phyloP scores from a whole-genome alignment of 1,284 basidiomycete species.

The Laetiporus sulphureus region DNA sequence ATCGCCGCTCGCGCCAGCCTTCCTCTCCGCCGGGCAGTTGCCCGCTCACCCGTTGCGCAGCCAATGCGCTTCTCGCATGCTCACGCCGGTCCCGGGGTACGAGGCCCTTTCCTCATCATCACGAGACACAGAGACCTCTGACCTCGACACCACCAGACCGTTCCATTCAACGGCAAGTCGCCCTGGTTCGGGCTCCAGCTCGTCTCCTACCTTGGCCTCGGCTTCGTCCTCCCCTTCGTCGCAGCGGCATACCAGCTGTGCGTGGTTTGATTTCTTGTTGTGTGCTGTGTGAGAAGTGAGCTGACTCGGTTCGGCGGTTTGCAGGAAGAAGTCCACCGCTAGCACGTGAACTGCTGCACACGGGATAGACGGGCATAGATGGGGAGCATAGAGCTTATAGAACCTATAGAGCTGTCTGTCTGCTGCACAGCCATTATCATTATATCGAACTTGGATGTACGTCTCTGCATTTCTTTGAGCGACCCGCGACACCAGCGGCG shows the following conservation, averaged over 20 bases:
- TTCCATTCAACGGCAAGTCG: constrained; percentile 61
- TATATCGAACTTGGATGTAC: no score
- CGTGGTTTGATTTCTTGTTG: constrained; percentile 19
- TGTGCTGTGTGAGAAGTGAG: neutral
- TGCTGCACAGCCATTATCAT: constrained; percentile 2
- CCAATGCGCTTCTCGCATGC: constrained; percentile 16
- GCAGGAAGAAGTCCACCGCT: constrained; percentile 16
- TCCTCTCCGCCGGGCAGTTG: constrained; percentile 23
- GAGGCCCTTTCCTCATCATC: constrained; percentile 12
- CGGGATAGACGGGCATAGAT: constrained; percentile 6
- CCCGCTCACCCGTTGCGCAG: constrained; percentile 17
- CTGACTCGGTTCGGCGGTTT: constrained; percentile 9
- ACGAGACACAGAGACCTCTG: neutral
- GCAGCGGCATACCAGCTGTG: constrained; percentile 63
- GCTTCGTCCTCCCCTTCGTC: constrained; percentile 63
- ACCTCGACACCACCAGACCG: constrained; percentile 39
- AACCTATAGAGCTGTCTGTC: constrained; percentile 4
- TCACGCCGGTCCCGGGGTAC: constrained; percentile 55
- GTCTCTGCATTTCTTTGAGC: no score
- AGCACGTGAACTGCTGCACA: no score
- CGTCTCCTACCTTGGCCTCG: constrained; percentile 41
- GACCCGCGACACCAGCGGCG: no score
- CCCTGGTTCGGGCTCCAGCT: constrained; percentile 58
- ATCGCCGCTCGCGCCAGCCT: constrained; percentile 25
- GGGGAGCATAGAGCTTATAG: constrained; percentile 9